Evolutionary conservation across 2,329 filamentous ascomycete genomes (phyloP), one percentile per base, ranked within the genome.

Genomic region (Aphanoascus verrucosus): DNA sequence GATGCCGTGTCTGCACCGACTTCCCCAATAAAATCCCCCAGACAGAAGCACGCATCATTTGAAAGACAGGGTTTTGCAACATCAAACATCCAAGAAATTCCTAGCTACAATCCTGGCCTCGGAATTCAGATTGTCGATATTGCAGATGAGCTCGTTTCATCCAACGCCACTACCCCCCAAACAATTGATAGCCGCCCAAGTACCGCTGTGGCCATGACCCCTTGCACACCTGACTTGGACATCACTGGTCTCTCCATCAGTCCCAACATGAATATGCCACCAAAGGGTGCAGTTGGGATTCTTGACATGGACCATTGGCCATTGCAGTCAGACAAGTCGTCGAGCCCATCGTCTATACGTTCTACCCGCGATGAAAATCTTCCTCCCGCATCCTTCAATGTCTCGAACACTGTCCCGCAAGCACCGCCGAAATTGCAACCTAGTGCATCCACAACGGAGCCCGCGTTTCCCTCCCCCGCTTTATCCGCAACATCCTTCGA

Each of bases 391-490:
- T 72, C 71, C 9, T 69, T 72, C 4, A 67, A 72, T 44, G 64
- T 73, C 31, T 55, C 64, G 1, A 66, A 67, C 44, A 65, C 60
- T 43, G 65, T 69, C n/a, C 67, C 72, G 23, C 67, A 65, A 28
- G 9, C 20, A 14, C 49, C 40, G 65, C 72, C 40, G 66, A 68
- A 17, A 23, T 67, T 72, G 4, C 68, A 67, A 14, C 64, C 69
- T 20, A 64, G 65, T 4, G 62, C 65, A 34, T 68, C 67, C 28
- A 62, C 65, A 9, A 65, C 66, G 6, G 69, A 69, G 52, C 72
- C 71, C 7, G 67, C 70, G 8, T 72, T 73, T 46, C 72, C 73
- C 2, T 75, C 72, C 38, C 73, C 73, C 0, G 71, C 70, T 56
- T 67, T 67, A 15, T 68, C 65, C n/a, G 63, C 65, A 52, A 62